These are phyloP conservation scores for Cardamine resedifolia DNA, from an alignment of 345 rosid genomes.

Conservation along the genomic window DNA sequence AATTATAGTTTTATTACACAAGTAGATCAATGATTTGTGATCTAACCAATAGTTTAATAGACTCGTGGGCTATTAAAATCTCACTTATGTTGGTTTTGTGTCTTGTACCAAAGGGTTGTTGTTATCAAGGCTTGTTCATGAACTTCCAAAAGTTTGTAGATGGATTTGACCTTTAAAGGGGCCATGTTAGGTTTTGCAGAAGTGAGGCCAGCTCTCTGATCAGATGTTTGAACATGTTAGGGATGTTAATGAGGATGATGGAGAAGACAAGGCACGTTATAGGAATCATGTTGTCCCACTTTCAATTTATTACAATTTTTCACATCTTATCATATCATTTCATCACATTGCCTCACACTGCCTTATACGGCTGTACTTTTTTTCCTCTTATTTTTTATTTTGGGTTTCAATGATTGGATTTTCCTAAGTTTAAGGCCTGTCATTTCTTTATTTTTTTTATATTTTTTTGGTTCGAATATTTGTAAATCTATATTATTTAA, in stretches of 20 bases:
- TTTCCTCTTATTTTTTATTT: not conserved
- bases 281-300: slow-evolving; percentile 39
- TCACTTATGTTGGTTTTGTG: slow-evolving; percentile 6
- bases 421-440: slow-evolving; percentile 30
- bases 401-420: slow-evolving; percentile 32
- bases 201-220: slow-evolving; percentile 40
- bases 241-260: slow-evolving; percentile 37
- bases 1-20: not conserved
- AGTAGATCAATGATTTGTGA: slow-evolving; percentile 15
- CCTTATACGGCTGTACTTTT: slow-evolving; percentile 36
- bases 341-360: slow-evolving; percentile 22
- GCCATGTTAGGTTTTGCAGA: slow-evolving; percentile 39
- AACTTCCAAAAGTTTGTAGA: slow-evolving; percentile 14
- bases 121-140: not conserved
- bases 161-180: slow-evolving; percentile 34
- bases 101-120: slow-evolving; percentile 6
- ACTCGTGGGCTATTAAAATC: slow-evolving; percentile 15
- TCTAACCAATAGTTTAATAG: slow-evolving; percentile 2
- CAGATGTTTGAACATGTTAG: slow-evolving; percentile 39
- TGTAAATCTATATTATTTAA: not conserved
- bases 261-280: slow-evolving; percentile 41
- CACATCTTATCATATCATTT: slow-evolving; percentile 29
- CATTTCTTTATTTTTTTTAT: not conserved
- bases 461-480: not conserved
- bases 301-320: slow-evolving; percentile 17